phyloP scores from a whole-genome alignment of 352 stramenopile species.

The Peronospora tabacina region DNA sequence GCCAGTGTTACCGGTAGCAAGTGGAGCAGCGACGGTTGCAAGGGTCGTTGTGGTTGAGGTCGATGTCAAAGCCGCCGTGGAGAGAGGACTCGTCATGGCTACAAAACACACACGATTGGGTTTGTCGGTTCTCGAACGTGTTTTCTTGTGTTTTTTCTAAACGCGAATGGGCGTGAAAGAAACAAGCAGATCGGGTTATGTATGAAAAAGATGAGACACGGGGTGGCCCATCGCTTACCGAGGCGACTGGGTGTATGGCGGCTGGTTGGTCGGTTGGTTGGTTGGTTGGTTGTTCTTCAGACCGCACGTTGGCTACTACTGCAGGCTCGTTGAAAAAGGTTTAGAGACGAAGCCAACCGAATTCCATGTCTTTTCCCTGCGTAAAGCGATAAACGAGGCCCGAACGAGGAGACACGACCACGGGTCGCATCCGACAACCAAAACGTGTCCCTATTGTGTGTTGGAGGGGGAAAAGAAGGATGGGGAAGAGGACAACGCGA shows the following conservation, averaged over 20 bases:
- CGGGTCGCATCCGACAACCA: constrained; percentile 11
- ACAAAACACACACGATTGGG: too few species aligned
- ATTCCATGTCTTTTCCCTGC: constrained; percentile 8
- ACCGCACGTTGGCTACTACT: constrained; percentile 28
- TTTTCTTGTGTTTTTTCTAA: background rate
- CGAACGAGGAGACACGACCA: constrained; percentile 7
- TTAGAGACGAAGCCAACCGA: constrained; percentile 13
- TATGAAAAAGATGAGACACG: constrained; percentile 6
- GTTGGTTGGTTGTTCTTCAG: constrained; percentile 27
- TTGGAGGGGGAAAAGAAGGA: background rate
- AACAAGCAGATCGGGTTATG: constrained; percentile 6
- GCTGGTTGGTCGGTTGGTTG: background rate
- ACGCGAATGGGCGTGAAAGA: background rate
- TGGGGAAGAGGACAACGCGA: too few species aligned
- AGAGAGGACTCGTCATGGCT: constrained; percentile 23
- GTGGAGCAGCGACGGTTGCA: background rate
- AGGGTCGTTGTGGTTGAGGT: background rate
- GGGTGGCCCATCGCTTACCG: constrained; percentile 7
- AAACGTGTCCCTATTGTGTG: constrained; percentile 2
- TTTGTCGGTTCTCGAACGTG: too few species aligned
- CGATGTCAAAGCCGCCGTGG: background rate
- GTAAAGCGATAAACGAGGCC: background rate
- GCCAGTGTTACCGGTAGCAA: constrained; percentile 1
- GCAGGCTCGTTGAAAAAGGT: background rate
- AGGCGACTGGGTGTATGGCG: background rate